Evolutionary conservation across 208 protist genomes (phyloP).

Genomic region (Wallacemonas sp.): DNA sequence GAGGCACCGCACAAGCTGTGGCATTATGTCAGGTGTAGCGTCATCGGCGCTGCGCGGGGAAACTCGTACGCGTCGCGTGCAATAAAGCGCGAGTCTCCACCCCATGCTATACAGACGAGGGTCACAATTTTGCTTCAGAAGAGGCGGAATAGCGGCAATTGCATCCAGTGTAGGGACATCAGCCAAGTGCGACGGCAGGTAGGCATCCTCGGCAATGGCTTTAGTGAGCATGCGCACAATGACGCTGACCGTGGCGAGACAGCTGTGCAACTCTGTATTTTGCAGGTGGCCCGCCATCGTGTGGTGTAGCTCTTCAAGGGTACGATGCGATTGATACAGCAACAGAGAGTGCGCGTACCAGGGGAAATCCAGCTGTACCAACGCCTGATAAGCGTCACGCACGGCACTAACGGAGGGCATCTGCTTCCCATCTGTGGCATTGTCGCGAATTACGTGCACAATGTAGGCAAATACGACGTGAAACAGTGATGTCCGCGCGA

Average conservation of each 20-base stretch:
- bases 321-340: constrained; percentile 69
- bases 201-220: constrained; percentile 59
- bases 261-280: constrained; percentile 59
- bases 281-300: constrained; percentile 69
- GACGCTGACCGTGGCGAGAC: constrained; percentile 44
- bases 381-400: constrained; percentile 27
- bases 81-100: constrained; percentile 65
- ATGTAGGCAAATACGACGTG: constrained; percentile 74
- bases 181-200: constrained; percentile 36
- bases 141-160: constrained; percentile 52
- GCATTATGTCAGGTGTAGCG: constrained; percentile 15
- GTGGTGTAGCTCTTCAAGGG: constrained; percentile 49
- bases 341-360: constrained; percentile 79
- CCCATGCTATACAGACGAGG: constrained; percentile 53
- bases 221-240: constrained; percentile 65
- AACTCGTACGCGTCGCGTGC: constrained; percentile 33
- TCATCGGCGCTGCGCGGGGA: constrained; percentile 9
- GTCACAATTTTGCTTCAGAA: constrained; percentile 54
- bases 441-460: constrained; percentile 18
- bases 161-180: constrained; percentile 21
- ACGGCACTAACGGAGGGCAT: not conserved
- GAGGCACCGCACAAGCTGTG: constrained; percentile 45
- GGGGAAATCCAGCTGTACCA: constrained; percentile 72
- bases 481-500: constrained; percentile 63
- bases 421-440: not conserved